phyloP scores from a whole-genome alignment of 495 filamentous ascomycete species.

The Penicillium psychrofluorescens region DNA sequence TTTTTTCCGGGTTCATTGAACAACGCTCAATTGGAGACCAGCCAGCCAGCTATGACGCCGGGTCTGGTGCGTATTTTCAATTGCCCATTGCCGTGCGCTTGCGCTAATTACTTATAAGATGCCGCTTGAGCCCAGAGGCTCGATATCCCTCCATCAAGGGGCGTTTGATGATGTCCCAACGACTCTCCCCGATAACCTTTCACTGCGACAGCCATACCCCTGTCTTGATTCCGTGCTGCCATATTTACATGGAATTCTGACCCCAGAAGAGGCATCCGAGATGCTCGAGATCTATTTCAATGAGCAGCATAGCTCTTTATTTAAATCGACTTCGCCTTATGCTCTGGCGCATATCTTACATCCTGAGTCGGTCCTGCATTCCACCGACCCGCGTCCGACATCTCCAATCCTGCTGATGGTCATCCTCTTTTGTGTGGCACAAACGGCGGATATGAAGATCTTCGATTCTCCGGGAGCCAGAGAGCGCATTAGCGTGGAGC shows the following conservation, averaged over 20 bases:
- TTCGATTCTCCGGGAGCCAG: constrained; percentile 18
- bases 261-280: constrained; percentile 37
- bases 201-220: constrained; percentile 5
- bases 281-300: constrained; percentile 45
- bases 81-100: too few relatives aligned
- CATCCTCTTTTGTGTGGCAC: constrained; percentile 33
- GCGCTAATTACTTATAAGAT: not conserved
- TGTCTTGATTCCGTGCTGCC: constrained; percentile 25
- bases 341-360: constrained; percentile 30
- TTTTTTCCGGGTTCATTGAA: too few relatives aligned
- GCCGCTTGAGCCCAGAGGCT: not conserved
- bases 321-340: constrained; percentile 28
- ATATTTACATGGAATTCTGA: constrained; percentile 29
- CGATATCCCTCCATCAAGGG: constrained; percentile 1
- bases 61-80: too few relatives aligned
- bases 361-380: constrained; percentile 25
- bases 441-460: constrained; percentile 28
- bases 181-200: not conserved
- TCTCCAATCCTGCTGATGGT: constrained; percentile 28
- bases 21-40: too few relatives aligned
- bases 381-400: constrained; percentile 22
- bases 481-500: constrained; percentile 16
- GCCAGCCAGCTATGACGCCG: too few relatives aligned
- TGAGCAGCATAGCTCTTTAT: constrained; percentile 33
- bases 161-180: constrained; percentile 2